Evolutionary conservation across 148 eudicot genomes (phyloP), one percentile per base, ranked within the genome.

Genomic region (Gaultheria prostrata): DNA sequence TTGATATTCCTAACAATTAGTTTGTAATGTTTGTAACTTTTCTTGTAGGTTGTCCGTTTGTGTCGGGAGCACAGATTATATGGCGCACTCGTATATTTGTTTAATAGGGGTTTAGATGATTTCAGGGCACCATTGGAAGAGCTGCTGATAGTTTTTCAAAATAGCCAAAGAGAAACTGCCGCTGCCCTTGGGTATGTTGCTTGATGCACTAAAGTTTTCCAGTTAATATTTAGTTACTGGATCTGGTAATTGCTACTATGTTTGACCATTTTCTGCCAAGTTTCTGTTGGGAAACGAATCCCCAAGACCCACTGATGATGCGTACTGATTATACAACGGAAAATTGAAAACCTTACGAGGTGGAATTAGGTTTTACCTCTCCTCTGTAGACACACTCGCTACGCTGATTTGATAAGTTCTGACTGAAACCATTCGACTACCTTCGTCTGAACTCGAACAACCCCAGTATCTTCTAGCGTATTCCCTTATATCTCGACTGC

Each of bases 51-150:
- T 83, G 95, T 96, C 82, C 91, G 95, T 79, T 84, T 96, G 81
- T 96, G 98, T 87, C 89, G 91, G 87, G 98, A 94, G 87, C 97
- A 96, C 86, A 92, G 97, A 53, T 82, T 96, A 87, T 91, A 96
- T 84, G 92, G 98, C 77, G 98, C 98, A 69, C 83, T 96, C 83
- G 89, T 96, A 84, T 94, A 96, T 89, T 89, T 96, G 65, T 96
- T 94, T 86, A 96, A 94, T 86, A 96, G 92, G 90, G 98, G 98
- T 70, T 88, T 96, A 65, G 97, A 96, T 90, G 98, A 96, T 92
- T 96, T 92, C 85, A 91, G 88, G 90, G 89, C 98, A 75, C 98
- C 98, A 76, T 86, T 96, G 57, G 98, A 96, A 90, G 98, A 96
- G 90, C 93, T 94, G 53, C 86, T 96, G 82, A 76, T 71, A 76